These are phyloP conservation scores for Bryoglossum gracile DNA, from an alignment of 495 filamentous ascomycete genomes.

Conservation along the genomic window DNA sequence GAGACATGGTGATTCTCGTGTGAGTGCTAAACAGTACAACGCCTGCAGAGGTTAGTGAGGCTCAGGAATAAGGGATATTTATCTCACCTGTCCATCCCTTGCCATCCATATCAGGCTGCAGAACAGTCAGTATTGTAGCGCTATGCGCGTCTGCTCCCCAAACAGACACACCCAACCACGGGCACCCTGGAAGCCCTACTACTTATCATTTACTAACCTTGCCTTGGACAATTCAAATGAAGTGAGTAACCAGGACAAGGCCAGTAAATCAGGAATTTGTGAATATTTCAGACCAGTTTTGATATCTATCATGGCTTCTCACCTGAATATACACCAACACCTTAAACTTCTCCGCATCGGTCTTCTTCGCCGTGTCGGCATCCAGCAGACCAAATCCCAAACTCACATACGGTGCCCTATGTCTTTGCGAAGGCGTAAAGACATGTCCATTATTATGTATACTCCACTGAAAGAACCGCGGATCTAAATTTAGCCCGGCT, in stretches of 20 bases:
- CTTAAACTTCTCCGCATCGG: constrained; percentile 25
- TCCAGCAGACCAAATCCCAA: constrained; percentile 22
- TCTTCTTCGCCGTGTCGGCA: background rate
- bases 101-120: constrained; percentile 14
- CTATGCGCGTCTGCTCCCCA: background rate
- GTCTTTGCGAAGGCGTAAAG: constrained; percentile 21
- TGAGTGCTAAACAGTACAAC: constrained; percentile 24
- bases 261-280: too few relatives aligned
- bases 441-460: constrained; percentile 18
- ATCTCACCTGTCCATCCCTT: constrained; percentile 25
- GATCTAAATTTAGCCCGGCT: constrained; percentile 20
- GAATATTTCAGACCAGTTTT: too few relatives aligned
- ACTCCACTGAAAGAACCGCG: constrained; percentile 24
- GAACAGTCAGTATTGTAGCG: constrained; percentile 30
- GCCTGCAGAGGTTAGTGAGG: constrained; percentile 4
- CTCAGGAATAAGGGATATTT: background rate
- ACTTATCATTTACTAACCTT: too few relatives aligned
- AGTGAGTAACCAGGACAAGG: too few relatives aligned
- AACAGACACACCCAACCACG: too few relatives aligned
- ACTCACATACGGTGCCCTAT: constrained; percentile 20
- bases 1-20: constrained; percentile 18
- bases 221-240: too few relatives aligned
- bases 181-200: too few relatives aligned
- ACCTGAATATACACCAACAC: constrained; percentile 22
- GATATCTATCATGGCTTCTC: too few relatives aligned